Base-by-base conservation (phyloP, 2,329 filamentous ascomycete genomes). In the Metarhizium brunneum region DNA sequence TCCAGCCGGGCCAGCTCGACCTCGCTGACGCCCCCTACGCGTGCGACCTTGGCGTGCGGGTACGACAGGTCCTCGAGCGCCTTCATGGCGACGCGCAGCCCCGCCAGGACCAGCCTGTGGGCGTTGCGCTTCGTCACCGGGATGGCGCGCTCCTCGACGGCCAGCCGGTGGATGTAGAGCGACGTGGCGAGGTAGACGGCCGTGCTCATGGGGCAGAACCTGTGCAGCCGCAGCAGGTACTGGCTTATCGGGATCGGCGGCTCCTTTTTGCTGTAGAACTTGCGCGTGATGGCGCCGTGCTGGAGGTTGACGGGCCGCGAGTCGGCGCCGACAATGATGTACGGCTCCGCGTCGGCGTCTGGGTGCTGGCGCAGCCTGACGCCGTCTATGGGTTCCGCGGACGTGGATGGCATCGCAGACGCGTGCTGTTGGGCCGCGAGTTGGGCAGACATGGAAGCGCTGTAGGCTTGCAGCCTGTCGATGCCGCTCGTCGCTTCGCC, bases 41-140 rank as follows among this genome's bases (percentile, higher is more conserved):
- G 87, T 18, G 92, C 86, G 61, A 96, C 85, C 55, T 90, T 87
- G 57, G 80, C 80, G 72, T 96, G 92, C 8, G 89, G 83, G 72
- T 95, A 96, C 62, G 86, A 88, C 54, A 92, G 79, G 69, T 97
- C 92, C 70, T 99, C 92, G n/a, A 96, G 75, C 0, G 90, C 89
- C 73, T 97, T 99, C 82, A 92, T 94, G 14, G 92, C 91, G 3
- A 96, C 88, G 40, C 92, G 78, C 54, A 96, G 77, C 6, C 88
- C 89, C 0, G 90, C 92, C 16, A 99, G 80, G 36, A 95, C 78
- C 7, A 97, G 75, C 2, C 94, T 84, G 69, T 99, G 92, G 58
- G 90, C 87, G 59, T 95, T 97, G 56, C 90, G 82, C 56, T 81
- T 80, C 2, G 91, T 95, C 7, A 96, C 87, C 1, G 86, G 85